phyloP scores from a whole-genome alignment of 2,329 filamentous ascomycete species.

The Zymoseptoria tritici region DNA sequence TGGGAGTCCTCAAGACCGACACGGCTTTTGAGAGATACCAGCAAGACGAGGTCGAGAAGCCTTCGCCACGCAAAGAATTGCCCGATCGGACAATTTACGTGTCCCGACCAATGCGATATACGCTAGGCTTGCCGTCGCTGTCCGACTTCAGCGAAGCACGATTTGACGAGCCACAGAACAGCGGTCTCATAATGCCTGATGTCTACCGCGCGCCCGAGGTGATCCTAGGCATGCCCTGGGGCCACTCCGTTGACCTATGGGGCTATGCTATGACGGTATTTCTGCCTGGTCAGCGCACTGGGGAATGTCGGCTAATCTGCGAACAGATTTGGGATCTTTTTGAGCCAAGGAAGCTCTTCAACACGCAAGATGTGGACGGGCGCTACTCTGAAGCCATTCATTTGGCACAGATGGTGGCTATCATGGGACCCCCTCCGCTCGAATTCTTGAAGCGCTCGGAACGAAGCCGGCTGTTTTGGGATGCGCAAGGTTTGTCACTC shows the following conservation, averaged over 20 bases:
- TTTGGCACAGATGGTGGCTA: conserved; percentile 19
- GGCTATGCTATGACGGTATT: conserved; percentile 33
- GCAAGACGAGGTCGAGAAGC: conserved; percentile 26
- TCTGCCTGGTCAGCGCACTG: background rate
- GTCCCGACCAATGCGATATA: conserved; percentile 30
- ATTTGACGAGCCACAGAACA: conserved; percentile 26
- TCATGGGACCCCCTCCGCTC: conserved; percentile 17
- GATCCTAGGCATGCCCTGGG: conserved; percentile 31
- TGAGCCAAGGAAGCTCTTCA: conserved; percentile 29
- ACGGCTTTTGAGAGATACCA: conserved; percentile 28
- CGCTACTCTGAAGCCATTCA: conserved; percentile 23
- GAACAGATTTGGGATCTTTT: conserved; percentile 33
- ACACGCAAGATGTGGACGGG: conserved; percentile 16
- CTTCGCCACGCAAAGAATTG: conserved; percentile 27
- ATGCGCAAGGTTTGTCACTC: background rate
- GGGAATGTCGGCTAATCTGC: background rate
- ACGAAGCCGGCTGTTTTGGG: background rate
- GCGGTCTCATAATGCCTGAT: conserved; percentile 29
- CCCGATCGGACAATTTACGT: conserved; percentile 26
- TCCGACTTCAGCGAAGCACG: conserved; percentile 35
- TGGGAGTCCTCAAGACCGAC: conserved; percentile 26
- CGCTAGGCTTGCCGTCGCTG: conserved; percentile 27
- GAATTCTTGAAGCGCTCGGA: conserved; percentile 10
- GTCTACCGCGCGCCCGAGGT: conserved; percentile 34
- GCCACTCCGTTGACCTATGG: conserved; percentile 34